These are phyloP conservation scores for Ogataea trehalophila DNA, from an alignment of 805 yeast species.

Conservation along the genomic window DNA sequence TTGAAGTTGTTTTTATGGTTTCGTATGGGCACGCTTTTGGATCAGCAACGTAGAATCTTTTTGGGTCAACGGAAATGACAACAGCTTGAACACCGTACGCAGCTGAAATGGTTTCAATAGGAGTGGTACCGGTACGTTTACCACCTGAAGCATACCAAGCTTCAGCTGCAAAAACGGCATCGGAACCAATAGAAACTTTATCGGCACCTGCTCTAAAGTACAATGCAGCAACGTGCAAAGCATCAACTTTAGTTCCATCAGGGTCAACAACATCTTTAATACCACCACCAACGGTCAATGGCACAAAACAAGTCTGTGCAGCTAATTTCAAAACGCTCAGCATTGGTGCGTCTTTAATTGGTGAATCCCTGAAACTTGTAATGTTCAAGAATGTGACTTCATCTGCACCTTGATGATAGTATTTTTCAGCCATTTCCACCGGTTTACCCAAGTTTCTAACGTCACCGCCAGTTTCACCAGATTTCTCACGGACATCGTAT, in stretches of 20 bases:
- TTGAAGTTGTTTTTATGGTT: slow-evolving; percentile 59
- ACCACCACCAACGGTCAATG: slow-evolving; percentile 98
- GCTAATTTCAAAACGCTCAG: slow-evolving; percentile 77
- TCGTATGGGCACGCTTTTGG: slow-evolving; percentile 61
- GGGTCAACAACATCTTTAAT: slow-evolving; percentile 88
- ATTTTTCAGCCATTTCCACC: slow-evolving; percentile 85
- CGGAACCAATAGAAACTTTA: slow-evolving; percentile 96
- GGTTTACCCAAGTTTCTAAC: slow-evolving; percentile 97
- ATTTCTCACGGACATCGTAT: slow-evolving; percentile 88
- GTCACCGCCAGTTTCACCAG: slow-evolving; percentile 38
- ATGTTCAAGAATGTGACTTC: slow-evolving; percentile 93
- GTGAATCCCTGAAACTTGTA: slow-evolving; percentile 93
- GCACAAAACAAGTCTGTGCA: slow-evolving; percentile 90
- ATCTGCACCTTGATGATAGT: slow-evolving; percentile 93
- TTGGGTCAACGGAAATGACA: slow-evolving; percentile 97
- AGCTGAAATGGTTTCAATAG: slow-evolving; percentile 88
- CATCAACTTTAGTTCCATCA: slow-evolving; percentile 72
- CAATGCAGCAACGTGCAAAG: slow-evolving; percentile 83
- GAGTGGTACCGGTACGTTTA: slow-evolving; percentile 65
- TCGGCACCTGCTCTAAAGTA: slow-evolving; percentile 98
- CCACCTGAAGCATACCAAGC: slow-evolving; percentile 57
- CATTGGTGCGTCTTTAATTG: slow-evolving; percentile 93
- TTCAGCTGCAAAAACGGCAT: slow-evolving; percentile 92
- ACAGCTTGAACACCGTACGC: slow-evolving; percentile 97
- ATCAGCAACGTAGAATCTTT: slow-evolving; percentile 65